Evolutionary conservation across 352 stramenopile genomes (phyloP).

Genomic region (Blastocystis sp.): DNA sequence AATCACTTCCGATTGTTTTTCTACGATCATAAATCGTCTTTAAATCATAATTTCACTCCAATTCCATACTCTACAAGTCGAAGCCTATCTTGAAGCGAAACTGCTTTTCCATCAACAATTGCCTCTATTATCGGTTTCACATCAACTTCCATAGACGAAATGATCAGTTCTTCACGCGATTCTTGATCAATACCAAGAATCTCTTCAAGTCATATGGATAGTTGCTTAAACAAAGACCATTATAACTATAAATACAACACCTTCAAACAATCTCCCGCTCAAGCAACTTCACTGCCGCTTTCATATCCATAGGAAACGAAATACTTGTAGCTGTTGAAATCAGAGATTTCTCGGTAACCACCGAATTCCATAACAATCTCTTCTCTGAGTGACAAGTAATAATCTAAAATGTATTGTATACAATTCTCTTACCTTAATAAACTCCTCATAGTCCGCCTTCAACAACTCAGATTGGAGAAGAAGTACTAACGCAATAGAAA

Average conservation of each 20-base stretch:
- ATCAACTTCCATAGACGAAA: neutral
- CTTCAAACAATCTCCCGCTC: constrained; percentile 22
- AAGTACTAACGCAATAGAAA: neutral
- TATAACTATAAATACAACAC: neutral
- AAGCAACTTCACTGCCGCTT: neutral
- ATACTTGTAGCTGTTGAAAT: neutral
- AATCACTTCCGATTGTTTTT: neutral
- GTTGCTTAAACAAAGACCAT: neutral
- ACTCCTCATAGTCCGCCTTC: constrained; percentile 14
- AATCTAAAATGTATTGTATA: neutral
- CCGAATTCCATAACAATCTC: neutral
- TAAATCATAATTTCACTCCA: neutral
- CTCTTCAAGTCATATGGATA: neutral
- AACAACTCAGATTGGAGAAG: neutral
- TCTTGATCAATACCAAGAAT: neutral
- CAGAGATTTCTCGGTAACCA: neutral
- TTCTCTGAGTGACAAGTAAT: constrained; percentile 27
- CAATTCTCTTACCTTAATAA: neutral
- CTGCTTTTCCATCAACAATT: neutral
- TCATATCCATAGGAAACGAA: neutral
- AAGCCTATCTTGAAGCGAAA: neutral
- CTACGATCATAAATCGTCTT: neutral
- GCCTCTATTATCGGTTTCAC: neutral
- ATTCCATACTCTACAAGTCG: neutral
- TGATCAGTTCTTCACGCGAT: neutral